phyloP scores from a whole-genome alignment of 495 filamentous ascomycete genomes.

The Penicillium turbatum region DNA sequence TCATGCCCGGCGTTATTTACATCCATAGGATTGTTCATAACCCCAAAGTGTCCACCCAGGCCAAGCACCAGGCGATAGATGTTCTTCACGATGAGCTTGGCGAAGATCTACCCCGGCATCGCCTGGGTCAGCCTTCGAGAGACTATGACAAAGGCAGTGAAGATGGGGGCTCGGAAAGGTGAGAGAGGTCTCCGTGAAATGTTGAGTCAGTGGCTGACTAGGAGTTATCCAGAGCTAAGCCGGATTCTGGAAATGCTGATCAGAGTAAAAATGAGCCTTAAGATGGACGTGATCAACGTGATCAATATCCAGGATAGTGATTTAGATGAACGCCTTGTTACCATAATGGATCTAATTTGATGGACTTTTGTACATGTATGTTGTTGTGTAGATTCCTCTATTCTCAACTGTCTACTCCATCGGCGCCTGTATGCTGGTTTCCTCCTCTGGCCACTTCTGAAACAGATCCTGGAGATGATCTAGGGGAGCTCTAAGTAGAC shows the following conservation, averaged over 20 bases:
- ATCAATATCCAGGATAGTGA: not conserved
- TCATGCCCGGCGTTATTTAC: not conserved
- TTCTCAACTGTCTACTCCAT: not conserved
- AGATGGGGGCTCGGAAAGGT: slow-evolving; percentile 20
- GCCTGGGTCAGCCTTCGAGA: slow-evolving; percentile 6
- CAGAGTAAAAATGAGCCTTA: not conserved
- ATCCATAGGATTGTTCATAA: slow-evolving; percentile 35
- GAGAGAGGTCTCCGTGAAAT: not conserved
- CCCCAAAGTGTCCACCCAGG: slow-evolving; percentile 37
- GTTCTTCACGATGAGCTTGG: slow-evolving; percentile 32
- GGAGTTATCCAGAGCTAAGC: not conserved
- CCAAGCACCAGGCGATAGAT: slow-evolving; percentile 40
- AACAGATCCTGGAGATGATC: slow-evolving; percentile 34
- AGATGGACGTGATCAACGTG: not conserved
- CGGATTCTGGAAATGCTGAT: not conserved
- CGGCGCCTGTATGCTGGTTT: not conserved
- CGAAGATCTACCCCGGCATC: slow-evolving; percentile 15
- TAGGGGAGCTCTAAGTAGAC: slow-evolving; percentile 29
- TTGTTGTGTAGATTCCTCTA: not conserved
- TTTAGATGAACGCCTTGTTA: not conserved
- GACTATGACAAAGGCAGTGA: slow-evolving; percentile 14
- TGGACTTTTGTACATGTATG: not conserved
- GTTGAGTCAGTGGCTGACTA: not conserved
- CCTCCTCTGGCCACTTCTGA: slow-evolving; percentile 28
- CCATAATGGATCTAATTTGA: too few relatives aligned